Evolutionary conservation across 768 basidiomycete genomes (phyloP).

Genomic region (Boletus sp.): DNA sequence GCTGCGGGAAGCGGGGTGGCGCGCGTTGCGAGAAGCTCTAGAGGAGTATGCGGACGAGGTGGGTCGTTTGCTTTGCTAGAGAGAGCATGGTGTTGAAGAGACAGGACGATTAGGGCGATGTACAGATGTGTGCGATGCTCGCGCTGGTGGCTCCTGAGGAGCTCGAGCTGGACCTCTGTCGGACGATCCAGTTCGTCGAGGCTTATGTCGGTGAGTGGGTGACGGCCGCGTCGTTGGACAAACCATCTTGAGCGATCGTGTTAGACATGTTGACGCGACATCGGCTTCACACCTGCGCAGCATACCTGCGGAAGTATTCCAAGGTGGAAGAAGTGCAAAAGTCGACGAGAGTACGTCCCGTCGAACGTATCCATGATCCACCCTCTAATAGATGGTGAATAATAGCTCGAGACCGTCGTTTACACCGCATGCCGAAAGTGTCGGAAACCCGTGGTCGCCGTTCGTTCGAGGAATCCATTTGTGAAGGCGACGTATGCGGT

Average conservation of each 20-base stretch:
- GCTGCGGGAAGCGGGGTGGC: slow-evolving; percentile 56
- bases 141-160: slow-evolving; percentile 60
- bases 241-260: background rate
- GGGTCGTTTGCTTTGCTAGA: slow-evolving; percentile 4
- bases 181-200: slow-evolving; percentile 57
- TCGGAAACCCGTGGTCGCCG: slow-evolving; percentile 53
- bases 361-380: too few species aligned
- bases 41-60: slow-evolving; percentile 68
- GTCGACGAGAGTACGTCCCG: slow-evolving; percentile 48
- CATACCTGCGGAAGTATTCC: slow-evolving; percentile 72
- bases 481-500: slow-evolving; percentile 48
- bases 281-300: slow-evolving; percentile 62
- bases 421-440: slow-evolving; percentile 71
- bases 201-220: slow-evolving; percentile 64
- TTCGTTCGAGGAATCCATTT: slow-evolving; percentile 31
- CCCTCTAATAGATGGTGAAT: background rate
- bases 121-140: slow-evolving; percentile 79
- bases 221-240: background rate
- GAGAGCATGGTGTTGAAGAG: background rate
- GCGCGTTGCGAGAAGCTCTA: slow-evolving; percentile 50
- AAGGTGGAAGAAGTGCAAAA: slow-evolving; percentile 49
- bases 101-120: slow-evolving; percentile 56
- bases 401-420: slow-evolving; percentile 74
- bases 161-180: slow-evolving; percentile 44
- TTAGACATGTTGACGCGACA: slow-evolving; percentile 64